phyloP scores from a whole-genome alignment of 805 yeast genomes.

The Metschnikowia santaceciliae region DNA sequence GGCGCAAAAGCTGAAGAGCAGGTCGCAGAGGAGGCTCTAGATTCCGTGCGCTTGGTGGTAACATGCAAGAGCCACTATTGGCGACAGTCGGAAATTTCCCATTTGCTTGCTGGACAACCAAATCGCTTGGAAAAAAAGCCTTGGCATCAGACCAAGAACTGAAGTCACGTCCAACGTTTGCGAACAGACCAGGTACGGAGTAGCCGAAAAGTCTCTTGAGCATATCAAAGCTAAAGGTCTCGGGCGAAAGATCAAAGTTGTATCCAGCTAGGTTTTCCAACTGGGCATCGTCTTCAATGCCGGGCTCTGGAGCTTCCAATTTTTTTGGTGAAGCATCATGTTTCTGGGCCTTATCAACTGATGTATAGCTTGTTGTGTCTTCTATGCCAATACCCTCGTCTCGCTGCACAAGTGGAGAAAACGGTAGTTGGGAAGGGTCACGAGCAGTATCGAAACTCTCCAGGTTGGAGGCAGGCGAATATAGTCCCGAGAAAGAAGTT shows the following conservation, averaged over 20 bases:
- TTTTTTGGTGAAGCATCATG: not conserved
- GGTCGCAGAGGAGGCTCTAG: constrained; percentile 1
- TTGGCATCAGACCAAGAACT: not conserved
- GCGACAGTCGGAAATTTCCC: not conserved
- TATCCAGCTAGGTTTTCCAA: constrained; percentile 7
- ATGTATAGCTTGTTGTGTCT: not conserved
- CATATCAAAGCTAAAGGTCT: not conserved
- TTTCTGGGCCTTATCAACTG: not conserved
- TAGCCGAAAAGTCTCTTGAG: constrained; percentile 22
- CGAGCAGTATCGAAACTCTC: not conserved
- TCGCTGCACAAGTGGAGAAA: not conserved
- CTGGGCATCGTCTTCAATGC: not conserved
- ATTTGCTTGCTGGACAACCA: not conserved
- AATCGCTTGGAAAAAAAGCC: not conserved
- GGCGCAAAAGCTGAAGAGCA: constrained; percentile 23
- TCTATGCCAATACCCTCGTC: not conserved
- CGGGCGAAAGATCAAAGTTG: not conserved
- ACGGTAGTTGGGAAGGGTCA: not conserved
- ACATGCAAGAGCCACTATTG: not conserved
- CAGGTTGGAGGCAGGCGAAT: not conserved
- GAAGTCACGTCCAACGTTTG: not conserved
- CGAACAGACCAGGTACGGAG: constrained; percentile 13
- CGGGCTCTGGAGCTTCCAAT: not conserved
- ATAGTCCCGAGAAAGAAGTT: not conserved
- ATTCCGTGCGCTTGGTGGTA: not conserved